Base-by-base conservation (phyloP, 148 eudicot genomes). In the Hydrangea macrophylla region DNA sequence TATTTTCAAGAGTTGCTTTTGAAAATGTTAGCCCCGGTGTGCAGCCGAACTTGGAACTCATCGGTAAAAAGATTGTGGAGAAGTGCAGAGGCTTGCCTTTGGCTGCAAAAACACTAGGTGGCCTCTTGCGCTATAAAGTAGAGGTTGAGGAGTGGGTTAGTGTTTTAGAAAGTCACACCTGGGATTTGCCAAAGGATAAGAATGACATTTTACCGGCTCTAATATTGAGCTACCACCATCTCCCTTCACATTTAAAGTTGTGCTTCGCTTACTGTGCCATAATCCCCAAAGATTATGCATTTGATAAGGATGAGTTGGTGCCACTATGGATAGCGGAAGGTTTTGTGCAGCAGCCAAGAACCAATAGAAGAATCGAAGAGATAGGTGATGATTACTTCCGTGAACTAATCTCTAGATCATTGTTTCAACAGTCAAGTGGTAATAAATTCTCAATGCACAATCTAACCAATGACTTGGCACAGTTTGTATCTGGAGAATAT, bases 11-110 rank as follows among this genome's bases (percentile, higher is more conserved):
- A 20, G 17, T 24, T 26, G 58, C 58, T 2, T 55, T 55, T 55
- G 17, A 10, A 31, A 55, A 20, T 5, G 11, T 3, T 24, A 9
- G 12, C 12, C 2, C 0, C 3, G 4, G 1, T 8, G 32, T 12
- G 11, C 6, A 25, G 10, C 25, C 26, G 2, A 31, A 55, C 10
- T 12, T 55, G 12, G 25, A 55, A 25, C 11, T 1, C 6, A 39
- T 60, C 42, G 78, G 72, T 23, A 20, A 8, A 45, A 32, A 54
- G 24, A 55, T 75, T 31, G 59, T 37, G 27, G 42, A 44, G 48
- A 75, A 70, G 42, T 75, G 74, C 18, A 33, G 44, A 45, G 70
- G 74, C 60, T 58, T 75, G 60, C 79, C 79, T 50, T 70, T 75
- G 70, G 79, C 79, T 11, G 64, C 65, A 2, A 75, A 64, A 51